phyloP scores from a whole-genome alignment of 768 basidiomycete species.

The Boletellus emodensis region DNA sequence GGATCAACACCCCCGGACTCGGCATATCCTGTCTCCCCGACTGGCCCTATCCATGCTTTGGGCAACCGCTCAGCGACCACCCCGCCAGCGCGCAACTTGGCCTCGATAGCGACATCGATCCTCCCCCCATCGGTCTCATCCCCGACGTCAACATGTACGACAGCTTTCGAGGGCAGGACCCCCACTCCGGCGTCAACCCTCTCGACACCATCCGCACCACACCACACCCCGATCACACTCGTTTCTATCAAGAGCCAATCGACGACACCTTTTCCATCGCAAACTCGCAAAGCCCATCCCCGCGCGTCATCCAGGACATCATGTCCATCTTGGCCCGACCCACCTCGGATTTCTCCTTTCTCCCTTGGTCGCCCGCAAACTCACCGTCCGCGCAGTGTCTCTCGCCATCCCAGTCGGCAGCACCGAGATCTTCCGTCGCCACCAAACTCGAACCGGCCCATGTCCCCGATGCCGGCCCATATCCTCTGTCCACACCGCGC shows the following conservation, averaged over 20 bases:
- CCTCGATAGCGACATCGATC: conserved; percentile 10
- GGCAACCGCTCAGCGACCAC: no score
- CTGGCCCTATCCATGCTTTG: background rate
- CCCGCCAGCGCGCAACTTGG: no score
- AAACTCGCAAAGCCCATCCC: conserved; percentile 16
- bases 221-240: background rate
- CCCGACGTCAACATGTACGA: conserved; percentile 37
- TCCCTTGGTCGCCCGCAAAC: conserved; percentile 3
- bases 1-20: conserved; percentile 17
- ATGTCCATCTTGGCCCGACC: conserved; percentile 28
- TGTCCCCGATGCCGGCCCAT: background rate
- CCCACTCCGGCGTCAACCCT: conserved; percentile 37
- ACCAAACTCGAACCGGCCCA: background rate
- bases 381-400: background rate
- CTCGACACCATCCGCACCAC: conserved; percentile 30
- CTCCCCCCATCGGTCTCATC: conserved; percentile 23
- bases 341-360: conserved; percentile 6
- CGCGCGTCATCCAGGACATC: conserved; percentile 30
- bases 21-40: conserved; percentile 21
- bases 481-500: background rate
- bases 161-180: conserved; percentile 13
- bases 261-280: background rate
- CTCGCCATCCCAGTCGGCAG: background rate
- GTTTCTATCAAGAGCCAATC: background rate
- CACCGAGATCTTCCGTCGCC: background rate